phyloP scores from a whole-genome alignment of 2,329 filamentous ascomycete genomes.

The Colletotrichum lentis region DNA sequence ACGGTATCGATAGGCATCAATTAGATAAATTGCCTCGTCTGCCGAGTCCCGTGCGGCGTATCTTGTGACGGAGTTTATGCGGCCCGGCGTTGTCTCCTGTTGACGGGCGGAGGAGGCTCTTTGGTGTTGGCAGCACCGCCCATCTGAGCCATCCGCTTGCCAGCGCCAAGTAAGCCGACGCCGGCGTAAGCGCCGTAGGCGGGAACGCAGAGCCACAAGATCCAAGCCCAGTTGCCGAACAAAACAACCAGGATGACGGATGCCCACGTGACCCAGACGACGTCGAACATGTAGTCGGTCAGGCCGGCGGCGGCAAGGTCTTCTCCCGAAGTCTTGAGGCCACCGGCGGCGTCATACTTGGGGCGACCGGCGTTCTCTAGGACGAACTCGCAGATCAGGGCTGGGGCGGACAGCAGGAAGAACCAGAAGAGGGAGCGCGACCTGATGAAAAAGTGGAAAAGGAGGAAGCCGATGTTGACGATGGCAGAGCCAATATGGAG shows the following conservation, averaged over 20 bases:
- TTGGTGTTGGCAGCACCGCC: conserved; percentile 44
- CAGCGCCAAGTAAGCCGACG: conserved; percentile 61
- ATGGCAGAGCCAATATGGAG: conserved; percentile 79
- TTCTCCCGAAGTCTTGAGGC: conserved; percentile 81
- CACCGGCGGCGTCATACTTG: conserved; percentile 69
- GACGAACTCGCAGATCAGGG: conserved; percentile 81
- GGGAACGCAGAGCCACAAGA: conserved; percentile 63
- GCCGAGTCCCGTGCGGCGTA: neutral
- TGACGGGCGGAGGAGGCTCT: conserved; percentile 52
- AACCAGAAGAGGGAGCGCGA: conserved; percentile 74
- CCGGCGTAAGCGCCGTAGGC: conserved; percentile 65
- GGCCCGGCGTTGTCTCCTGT: conserved; percentile 64
- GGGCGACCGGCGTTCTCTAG: conserved; percentile 88
- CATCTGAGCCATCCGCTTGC: conserved; percentile 62
- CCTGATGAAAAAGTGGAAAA: conserved; percentile 73
- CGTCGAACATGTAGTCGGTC: conserved; percentile 98
- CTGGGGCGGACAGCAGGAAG: conserved; percentile 74
- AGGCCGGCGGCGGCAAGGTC: conserved; percentile 87
- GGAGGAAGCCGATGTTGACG: conserved; percentile 78
- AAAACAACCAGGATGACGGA: conserved; percentile 75
- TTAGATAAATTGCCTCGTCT: conserved; percentile 12
- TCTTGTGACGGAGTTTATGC: conserved; percentile 49
- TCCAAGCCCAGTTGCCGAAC: conserved; percentile 79
- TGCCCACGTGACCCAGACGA: conserved; percentile 92
- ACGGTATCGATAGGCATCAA: conserved; percentile 13